Evolutionary conservation across 2,329 filamentous ascomycete genomes (phyloP).

Genomic region (Myriosclerotinia scirpicola): DNA sequence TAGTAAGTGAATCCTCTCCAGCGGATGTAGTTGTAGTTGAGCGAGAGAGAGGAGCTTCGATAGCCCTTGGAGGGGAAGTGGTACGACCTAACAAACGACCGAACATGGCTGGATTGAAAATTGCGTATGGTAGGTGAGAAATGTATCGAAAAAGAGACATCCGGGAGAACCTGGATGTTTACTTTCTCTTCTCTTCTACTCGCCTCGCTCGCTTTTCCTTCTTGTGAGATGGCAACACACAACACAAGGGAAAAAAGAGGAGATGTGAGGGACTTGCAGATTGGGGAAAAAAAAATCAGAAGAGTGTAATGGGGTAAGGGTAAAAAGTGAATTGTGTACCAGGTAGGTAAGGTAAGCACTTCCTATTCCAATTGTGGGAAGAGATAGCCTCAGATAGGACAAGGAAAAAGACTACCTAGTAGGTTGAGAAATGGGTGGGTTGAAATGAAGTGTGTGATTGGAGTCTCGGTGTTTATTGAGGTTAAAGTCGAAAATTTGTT

Average conservation of each 20-base stretch:
- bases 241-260: slow-evolving; percentile 17
- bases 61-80: slow-evolving; percentile 24
- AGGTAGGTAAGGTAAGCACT: neutral
- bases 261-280: slow-evolving; percentile 9
- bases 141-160: slow-evolving; percentile 27
- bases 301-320: neutral
- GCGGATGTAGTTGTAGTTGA: slow-evolving; percentile 2
- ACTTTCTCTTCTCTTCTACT: slow-evolving; percentile 5
- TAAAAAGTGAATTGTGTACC: neutral
- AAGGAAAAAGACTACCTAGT: slow-evolving; percentile 8
- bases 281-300: neutral
- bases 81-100: slow-evolving; percentile 22
- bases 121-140: slow-evolving; percentile 20
- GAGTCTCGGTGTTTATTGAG: too few relatives aligned
- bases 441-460: neutral
- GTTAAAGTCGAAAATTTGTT: too few relatives aligned
- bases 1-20: slow-evolving; percentile 13
- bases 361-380: neutral
- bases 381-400: too few relatives aligned
- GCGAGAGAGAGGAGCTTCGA: slow-evolving; percentile 14
- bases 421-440: neutral
- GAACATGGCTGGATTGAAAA: slow-evolving; percentile 25
- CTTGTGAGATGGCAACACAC: slow-evolving; percentile 17
- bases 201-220: slow-evolving; percentile 13
- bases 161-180: slow-evolving; percentile 23